Conservation (phyloP, 345 rosid species). For the Iberis pinnata region DNA sequence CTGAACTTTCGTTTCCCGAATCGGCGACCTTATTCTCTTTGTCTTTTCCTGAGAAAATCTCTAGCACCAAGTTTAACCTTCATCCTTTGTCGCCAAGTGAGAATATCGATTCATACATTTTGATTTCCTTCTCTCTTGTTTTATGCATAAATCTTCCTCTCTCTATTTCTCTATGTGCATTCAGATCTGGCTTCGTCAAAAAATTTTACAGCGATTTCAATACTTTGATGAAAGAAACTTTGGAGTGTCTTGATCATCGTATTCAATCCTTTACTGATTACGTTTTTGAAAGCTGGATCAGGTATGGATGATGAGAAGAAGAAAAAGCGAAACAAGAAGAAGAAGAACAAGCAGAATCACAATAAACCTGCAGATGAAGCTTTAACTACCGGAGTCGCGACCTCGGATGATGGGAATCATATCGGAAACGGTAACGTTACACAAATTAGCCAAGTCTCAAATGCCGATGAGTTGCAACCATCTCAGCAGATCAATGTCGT, state of each 20-base stretch:
- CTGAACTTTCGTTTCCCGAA: too few relatives aligned
- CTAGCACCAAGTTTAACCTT: background rate
- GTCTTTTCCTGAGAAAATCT: constrained; percentile 7
- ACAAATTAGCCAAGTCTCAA: constrained; percentile 22
- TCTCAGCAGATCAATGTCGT: constrained; percentile 30
- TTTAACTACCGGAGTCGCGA: constrained; percentile 11
- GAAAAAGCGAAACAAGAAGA: constrained; percentile 58
- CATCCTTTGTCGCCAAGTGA: background rate
- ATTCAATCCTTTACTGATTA: background rate
- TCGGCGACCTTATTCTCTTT: background rate
- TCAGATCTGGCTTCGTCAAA: constrained; percentile 28
- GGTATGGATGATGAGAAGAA: constrained; percentile 64
- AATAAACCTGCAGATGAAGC: constrained; percentile 32
- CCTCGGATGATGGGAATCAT: constrained; percentile 25
- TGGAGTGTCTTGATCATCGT: background rate
- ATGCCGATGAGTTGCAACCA: constrained; percentile 14
- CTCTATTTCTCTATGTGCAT: background rate
- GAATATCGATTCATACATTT: constrained; percentile 4
- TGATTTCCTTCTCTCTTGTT: background rate
- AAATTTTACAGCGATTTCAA: background rate
- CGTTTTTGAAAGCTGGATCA: too few relatives aligned
- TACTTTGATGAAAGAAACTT: too few relatives aligned
- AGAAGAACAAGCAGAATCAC: constrained; percentile 43
- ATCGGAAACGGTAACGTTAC: constrained; percentile 27
- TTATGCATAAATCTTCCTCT: background rate